Conservation (phyloP, 1,284 basidiomycete species). For the Ganoderma leucocontextum region DNA sequence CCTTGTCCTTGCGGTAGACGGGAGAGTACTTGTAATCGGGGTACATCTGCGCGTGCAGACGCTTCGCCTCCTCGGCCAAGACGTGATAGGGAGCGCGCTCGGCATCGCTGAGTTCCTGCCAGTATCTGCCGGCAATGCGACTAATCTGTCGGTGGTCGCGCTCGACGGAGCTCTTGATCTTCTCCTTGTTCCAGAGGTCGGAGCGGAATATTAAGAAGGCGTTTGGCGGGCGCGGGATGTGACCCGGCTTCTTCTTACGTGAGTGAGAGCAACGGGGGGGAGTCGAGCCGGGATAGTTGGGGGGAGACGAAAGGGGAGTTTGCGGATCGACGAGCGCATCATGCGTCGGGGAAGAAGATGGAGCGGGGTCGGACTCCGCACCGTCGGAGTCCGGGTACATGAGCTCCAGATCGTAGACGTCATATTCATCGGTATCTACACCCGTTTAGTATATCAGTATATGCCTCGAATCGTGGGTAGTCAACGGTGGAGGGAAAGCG, state of each 20-base stretch:
- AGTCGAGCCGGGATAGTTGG: not conserved
- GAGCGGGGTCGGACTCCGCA: constrained; percentile 1
- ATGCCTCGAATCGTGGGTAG: constrained; percentile 5
- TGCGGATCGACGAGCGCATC: constrained; percentile 14
- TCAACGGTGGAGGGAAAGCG: not conserved
- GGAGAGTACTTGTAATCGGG: constrained; percentile 68
- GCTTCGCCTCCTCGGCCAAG: constrained; percentile 56
- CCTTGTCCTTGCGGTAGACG: constrained; percentile 40
- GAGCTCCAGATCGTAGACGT: constrained; percentile 28
- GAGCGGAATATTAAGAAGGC: constrained; percentile 87
- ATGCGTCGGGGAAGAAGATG: constrained; percentile 12
- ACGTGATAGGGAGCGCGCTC: constrained; percentile 51
- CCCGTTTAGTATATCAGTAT: constrained; percentile 20
- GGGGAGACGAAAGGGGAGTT: constrained; percentile 12
- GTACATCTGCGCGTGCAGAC: constrained; percentile 55
- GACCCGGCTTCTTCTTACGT: constrained; percentile 50
- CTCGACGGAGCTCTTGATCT: constrained; percentile 47
- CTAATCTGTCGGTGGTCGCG: constrained; percentile 62
- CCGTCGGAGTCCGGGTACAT: constrained; percentile 22
- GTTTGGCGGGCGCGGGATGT: constrained; percentile 82
- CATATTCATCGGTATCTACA: constrained; percentile 30
- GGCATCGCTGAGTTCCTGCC: constrained; percentile 48
- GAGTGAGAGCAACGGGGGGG: constrained; percentile 46
- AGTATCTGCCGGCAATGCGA: constrained; percentile 54
- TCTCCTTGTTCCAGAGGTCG: constrained; percentile 63